These are phyloP conservation scores for Aphanomyces stellatus DNA, from an alignment of 352 stramenopile genomes.

Conservation along the genomic window DNA sequence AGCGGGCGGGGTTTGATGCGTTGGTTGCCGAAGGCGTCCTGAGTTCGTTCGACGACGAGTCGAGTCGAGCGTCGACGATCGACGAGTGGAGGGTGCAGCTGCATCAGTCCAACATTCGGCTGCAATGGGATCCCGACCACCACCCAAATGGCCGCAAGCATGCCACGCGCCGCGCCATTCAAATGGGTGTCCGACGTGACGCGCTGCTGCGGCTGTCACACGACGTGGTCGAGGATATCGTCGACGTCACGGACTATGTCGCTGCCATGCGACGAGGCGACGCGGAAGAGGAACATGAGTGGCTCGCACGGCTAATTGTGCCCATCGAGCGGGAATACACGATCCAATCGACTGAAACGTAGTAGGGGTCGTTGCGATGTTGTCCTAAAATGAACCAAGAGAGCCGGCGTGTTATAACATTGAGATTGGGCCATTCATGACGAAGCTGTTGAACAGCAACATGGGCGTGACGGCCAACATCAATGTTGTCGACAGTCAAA, in stretches of 20 bases:
- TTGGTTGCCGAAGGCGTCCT: not conserved
- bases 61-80: not conserved
- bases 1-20: not conserved
- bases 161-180: not conserved
- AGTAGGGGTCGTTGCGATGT: no score
- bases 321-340: constrained; percentile 7
- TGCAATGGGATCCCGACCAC: constrained; percentile 15
- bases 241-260: constrained; percentile 10
- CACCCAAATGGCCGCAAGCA: not conserved
- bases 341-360: no score
- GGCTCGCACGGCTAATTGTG: constrained; percentile 16
- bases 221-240: not conserved
- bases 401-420: no score
- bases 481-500: no score
- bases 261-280: not conserved
- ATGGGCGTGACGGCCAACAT: no score
- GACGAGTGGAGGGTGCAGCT: not conserved
- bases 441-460: no score
- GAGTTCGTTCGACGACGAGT: not conserved
- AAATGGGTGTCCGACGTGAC: constrained; percentile 9
- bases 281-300: constrained; percentile 8
- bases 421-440: no score
- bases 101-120: not conserved
- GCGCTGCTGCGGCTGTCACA: not conserved
- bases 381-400: no score